These are phyloP conservation scores for Ceratobasidium sp. DNA, from an alignment of 1,284 basidiomycete genomes.

Conservation along the genomic window DNA sequence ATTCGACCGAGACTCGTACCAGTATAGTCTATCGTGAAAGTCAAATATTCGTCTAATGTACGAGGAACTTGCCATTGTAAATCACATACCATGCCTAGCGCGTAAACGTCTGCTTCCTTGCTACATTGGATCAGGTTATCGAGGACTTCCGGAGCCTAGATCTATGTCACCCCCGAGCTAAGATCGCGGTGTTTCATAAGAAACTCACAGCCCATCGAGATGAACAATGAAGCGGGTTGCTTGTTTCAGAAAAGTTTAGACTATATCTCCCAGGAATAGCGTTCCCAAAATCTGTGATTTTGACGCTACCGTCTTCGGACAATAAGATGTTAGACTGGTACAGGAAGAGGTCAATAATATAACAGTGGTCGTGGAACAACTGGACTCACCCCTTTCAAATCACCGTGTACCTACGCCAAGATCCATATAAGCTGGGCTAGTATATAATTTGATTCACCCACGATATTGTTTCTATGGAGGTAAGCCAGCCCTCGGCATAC, in stretches of 20 bases:
- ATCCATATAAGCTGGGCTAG: no score
- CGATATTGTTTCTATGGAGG: neutral
- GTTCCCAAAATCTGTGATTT: constrained; percentile 33
- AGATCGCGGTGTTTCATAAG: neutral
- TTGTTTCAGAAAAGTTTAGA: neutral
- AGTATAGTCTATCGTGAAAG: constrained; percentile 10
- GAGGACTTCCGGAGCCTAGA: constrained; percentile 29
- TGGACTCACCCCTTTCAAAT: constrained; percentile 36
- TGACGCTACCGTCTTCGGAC: constrained; percentile 9
- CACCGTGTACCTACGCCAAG: constrained; percentile 22
- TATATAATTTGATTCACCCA: neutral
- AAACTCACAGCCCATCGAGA: constrained; percentile 27
- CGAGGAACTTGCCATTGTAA: no score
- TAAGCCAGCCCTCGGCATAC: neutral
- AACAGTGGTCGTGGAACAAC: no score
- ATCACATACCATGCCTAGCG: constrained; percentile 29
- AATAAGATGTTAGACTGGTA: constrained; percentile 32
- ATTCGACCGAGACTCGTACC: neutral
- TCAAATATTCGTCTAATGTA: no score
- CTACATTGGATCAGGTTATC: neutral
- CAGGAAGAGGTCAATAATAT: no score
- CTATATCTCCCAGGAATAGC: neutral
- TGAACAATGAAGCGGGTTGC: neutral
- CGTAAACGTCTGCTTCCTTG: constrained; percentile 18
- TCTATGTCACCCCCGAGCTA: neutral